phyloP scores from a whole-genome alignment of 768 basidiomycete genomes.

The Hemileccinum impolitum region DNA sequence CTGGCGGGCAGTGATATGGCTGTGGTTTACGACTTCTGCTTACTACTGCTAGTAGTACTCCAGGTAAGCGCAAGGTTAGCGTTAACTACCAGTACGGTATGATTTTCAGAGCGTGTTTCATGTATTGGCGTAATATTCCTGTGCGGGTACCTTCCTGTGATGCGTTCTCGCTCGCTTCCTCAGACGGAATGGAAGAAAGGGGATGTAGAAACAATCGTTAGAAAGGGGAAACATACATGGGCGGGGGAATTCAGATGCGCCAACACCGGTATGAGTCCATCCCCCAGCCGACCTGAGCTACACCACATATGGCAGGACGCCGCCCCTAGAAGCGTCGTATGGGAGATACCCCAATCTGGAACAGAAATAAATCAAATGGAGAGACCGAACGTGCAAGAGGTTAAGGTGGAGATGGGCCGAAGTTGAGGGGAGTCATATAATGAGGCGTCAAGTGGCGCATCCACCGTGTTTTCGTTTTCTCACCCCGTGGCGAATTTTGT shows the following conservation, averaged over 20 bases:
- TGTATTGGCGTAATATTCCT: neutral
- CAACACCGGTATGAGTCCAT: conserved; percentile 1
- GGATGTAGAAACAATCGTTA: neutral
- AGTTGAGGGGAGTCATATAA: neutral
- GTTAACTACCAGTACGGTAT: too few species aligned
- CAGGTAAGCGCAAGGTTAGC: neutral
- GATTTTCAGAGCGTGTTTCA: neutral
- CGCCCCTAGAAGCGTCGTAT: neutral
- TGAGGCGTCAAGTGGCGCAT: neutral
- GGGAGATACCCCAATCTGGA: neutral
- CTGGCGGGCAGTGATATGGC: too few species aligned
- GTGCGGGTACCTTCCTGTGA: neutral
- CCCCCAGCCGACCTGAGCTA: neutral
- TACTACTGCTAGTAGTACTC: too few species aligned
- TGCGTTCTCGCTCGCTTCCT: neutral
- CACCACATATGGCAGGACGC: neutral
- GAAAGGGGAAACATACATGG: neutral
- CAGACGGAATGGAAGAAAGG: neutral
- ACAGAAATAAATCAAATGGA: too few species aligned
- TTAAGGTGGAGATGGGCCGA: neutral
- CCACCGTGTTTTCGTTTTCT: neutral
- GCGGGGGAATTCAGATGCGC: conserved; percentile 1
- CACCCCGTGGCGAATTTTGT: too few species aligned
- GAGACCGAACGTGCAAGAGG: neutral
- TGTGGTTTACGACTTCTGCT: too few species aligned